Evolutionary conservation across 1,284 basidiomycete genomes (phyloP).

Genomic region (Grifola frondosa): DNA sequence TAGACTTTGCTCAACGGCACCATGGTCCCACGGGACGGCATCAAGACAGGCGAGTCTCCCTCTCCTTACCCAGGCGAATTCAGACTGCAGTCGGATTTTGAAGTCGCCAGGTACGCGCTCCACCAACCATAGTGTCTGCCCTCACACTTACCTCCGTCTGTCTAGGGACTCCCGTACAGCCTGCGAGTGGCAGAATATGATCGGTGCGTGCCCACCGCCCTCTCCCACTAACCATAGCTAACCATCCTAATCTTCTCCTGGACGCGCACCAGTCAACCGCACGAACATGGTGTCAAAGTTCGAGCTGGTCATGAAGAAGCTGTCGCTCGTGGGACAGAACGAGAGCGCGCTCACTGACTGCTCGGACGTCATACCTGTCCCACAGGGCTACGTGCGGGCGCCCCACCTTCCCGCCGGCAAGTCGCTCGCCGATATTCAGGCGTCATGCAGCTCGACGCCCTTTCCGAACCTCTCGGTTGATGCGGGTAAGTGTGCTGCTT

Average conservation of each 20-base stretch:
- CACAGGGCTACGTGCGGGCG: constrained; percentile 19
- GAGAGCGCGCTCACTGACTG: constrained; percentile 30
- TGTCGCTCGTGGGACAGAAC: constrained; percentile 34
- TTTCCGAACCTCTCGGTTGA: constrained; percentile 14
- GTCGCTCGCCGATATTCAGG: constrained; percentile 15
- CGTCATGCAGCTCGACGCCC: constrained; percentile 12
- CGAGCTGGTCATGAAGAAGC: constrained; percentile 24
- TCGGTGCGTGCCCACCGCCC: constrained; percentile 15
- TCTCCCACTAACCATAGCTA: background rate
- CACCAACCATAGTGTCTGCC: background rate
- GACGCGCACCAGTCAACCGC: constrained; percentile 18
- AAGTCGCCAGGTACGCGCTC: constrained; percentile 20
- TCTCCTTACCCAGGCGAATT: constrained; percentile 35
- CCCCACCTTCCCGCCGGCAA: constrained; percentile 24
- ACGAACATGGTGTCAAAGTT: constrained; percentile 27
- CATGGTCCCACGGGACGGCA: constrained; percentile 29
- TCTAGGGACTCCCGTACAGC: constrained; percentile 30
- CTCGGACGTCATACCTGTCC: constrained; percentile 35
- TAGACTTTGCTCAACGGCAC: constrained; percentile 36
- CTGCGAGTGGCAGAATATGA: constrained; percentile 39
- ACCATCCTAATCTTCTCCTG: no score
- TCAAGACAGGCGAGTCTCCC: constrained; percentile 29
- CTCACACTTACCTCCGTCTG: background rate
- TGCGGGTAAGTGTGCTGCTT: constrained; percentile 8
- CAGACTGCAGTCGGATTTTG: constrained; percentile 37